Evolutionary conservation across 805 yeast species (phyloP), one percentile per base, ranked within the genome.

Genomic region (Saccharomycopsis malanga): DNA sequence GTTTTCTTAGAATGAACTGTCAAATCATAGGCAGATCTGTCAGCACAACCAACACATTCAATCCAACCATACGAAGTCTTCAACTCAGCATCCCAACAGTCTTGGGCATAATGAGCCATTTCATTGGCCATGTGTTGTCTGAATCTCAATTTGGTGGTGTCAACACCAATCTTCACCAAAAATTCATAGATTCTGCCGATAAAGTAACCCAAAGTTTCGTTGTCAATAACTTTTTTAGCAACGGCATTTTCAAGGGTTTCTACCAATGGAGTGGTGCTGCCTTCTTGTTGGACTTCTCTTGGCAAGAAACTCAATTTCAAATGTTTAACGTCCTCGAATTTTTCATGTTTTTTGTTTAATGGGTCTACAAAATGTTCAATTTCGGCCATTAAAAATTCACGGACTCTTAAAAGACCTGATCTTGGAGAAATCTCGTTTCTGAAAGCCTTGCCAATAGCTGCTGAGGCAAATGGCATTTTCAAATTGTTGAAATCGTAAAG

Each of bases 31-130:
- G 99, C 99, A 39, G 96, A 86, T 73, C 99, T 81, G 71, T 93
- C 99, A 56, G 99, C 99, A 73, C 98, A 93, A 57, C 99, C 99
- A 64, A 93, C 97, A 81, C 98, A 94, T 73, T 93, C 99, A 59
- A 93, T 86, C 99, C 99, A 93, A 59, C 99, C 99, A 60, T 87
- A 93, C 29, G 96, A 87, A 37, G 96, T 82, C 58, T 85, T 81
- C 60, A 93, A 74, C 73, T 93, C 99, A 56, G 95, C 97, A 71
- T 93, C 99, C 99, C 99, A 93, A 74, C 99, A 93, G 71, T 93
- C 99, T 57, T 95, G 81, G 52, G 98, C 98, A 67, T 93, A 93
- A 68, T 93, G 99, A 17, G 99, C 99, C 99, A 93, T 93, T 73
- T 93, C 99, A 65, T 93, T 93, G 58, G 82, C 75, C 95, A 93